Conservation (phyloP, 2,329 filamentous ascomycete genomes). For the Ophiostoma pallidulum region DNA sequence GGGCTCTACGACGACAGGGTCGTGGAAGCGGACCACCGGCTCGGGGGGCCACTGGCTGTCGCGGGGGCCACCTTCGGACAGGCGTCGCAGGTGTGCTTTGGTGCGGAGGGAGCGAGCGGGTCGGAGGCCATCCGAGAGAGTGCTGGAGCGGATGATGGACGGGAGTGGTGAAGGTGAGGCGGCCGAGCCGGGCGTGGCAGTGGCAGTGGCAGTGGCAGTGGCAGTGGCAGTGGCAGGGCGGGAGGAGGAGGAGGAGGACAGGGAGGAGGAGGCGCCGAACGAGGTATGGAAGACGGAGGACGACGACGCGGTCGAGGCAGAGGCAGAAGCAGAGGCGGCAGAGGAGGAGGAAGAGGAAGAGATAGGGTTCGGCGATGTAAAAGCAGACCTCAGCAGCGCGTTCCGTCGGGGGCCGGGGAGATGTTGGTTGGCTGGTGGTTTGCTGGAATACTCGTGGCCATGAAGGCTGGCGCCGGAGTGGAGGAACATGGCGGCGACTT, state of each 20-base stretch:
- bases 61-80: conserved; percentile 11
- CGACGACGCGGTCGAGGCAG: no score
- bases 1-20: conserved; percentile 24
- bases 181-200: conserved; percentile 7
- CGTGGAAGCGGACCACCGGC: conserved; percentile 38
- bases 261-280: conserved; percentile 4
- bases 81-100: conserved; percentile 6
- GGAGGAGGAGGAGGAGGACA: conserved; percentile 6
- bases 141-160: conserved; percentile 12
- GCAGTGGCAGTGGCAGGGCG: background rate
- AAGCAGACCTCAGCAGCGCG: conserved; percentile 34
- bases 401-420: conserved; percentile 26
- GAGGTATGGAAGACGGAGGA: no score
- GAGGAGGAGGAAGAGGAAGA: conserved; percentile 19
- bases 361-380: conserved; percentile 23
- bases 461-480: conserved; percentile 51
- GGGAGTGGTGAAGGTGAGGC: background rate
- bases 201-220: background rate
- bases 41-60: conserved; percentile 19
- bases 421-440: conserved; percentile 23
- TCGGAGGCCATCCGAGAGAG: conserved; percentile 4
- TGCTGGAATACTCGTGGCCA: conserved; percentile 48
- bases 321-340: conserved; percentile 1
- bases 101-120: conserved; percentile 8
- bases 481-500: conserved; percentile 41